These are phyloP conservation scores for Dorcoceras hygrometricum DNA, from an alignment of 257 asterid genomes.

Conservation along the genomic window DNA sequence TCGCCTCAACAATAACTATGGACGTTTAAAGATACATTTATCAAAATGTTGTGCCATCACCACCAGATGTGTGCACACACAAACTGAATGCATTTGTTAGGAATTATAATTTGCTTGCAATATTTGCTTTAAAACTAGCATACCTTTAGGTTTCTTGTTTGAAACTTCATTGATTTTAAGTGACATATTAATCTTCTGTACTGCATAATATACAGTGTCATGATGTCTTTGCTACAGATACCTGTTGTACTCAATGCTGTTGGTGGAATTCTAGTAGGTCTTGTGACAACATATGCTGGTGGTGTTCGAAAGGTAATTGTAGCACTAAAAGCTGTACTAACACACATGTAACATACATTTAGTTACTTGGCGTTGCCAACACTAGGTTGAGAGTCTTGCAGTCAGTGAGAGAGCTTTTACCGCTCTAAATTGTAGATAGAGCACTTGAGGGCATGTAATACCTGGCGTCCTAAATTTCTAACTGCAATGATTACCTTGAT, in stretches of 20 bases:
- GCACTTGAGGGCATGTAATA: not conserved
- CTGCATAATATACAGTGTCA: conserved; percentile 11
- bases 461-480: not conserved
- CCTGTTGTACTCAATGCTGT: conserved; percentile 83
- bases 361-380: too few relatives aligned
- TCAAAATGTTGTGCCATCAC: conserved; percentile 7
- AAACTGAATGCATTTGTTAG: conserved; percentile 7
- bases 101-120: not conserved
- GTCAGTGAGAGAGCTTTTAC: too few relatives aligned
- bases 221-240: conserved; percentile 51
- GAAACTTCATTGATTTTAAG: conserved; percentile 9
- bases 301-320: conserved; percentile 81
- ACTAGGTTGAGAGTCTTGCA: too few relatives aligned
- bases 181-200: conserved; percentile 7
- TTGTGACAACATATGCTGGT: conserved; percentile 92
- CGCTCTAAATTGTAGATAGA: not conserved
- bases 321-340: not conserved
- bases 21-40: not conserved
- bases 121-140: conserved; percentile 15
- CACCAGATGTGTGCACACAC: not conserved
- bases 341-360: not conserved
- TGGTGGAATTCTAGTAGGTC: conserved; percentile 98
- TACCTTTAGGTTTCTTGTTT: not conserved
- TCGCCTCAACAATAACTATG: not conserved
- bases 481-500: conserved; percentile 10